Percentiles rank a stretch among this genome's conserved stretches.
These are phyloP conservation scores for Nothophoma quercina DNA, from an alignment of 2,329 filamentous ascomycete genomes.

Conservation along the genomic window DNA sequence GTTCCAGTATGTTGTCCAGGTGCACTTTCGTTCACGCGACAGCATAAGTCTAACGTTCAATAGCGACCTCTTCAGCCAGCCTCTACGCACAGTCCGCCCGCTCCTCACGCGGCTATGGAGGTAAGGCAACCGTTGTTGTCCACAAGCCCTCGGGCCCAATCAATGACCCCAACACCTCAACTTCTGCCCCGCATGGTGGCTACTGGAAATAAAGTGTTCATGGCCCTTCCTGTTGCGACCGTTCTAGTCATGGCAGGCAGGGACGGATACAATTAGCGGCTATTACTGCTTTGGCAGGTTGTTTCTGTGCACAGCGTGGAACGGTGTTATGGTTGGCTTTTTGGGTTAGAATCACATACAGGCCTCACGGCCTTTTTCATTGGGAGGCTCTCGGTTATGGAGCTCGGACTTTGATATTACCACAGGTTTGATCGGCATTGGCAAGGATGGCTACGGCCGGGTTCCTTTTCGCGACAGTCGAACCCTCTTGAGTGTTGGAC, in stretches of 20 bases:
- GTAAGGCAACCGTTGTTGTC: constrained; percentile 5
- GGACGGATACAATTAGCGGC: constrained; percentile 12
- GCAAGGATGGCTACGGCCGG: constrained; percentile 7
- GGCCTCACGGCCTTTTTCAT: neutral
- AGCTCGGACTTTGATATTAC: neutral
- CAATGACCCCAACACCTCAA: constrained; percentile 8
- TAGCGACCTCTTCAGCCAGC: neutral
- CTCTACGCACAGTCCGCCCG: constrained; percentile 8
- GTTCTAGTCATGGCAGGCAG: neutral
- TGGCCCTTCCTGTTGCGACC: neutral
- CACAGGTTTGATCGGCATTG: neutral
- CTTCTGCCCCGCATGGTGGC: neutral
- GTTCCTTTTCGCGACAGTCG: constrained; percentile 12
- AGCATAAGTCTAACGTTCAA: constrained; percentile 1
- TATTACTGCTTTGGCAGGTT: neutral
- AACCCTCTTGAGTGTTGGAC: neutral
- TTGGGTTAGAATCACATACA: neutral
- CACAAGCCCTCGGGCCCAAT: constrained; percentile 7
- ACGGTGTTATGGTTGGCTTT: constrained; percentile 11
- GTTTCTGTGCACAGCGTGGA: constrained; percentile 1
- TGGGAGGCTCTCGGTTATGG: neutral
- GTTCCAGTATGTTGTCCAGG: constrained; percentile 3
- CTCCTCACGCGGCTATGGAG: constrained; percentile 7
- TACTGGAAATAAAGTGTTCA: neutral
- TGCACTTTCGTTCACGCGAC: neutral